A percentile compares a stretch with the other conserved stretches of the same genome.
Conservation (phyloP, 1,284 basidiomycete genomes). For the Macrocystidia cucumis region DNA sequence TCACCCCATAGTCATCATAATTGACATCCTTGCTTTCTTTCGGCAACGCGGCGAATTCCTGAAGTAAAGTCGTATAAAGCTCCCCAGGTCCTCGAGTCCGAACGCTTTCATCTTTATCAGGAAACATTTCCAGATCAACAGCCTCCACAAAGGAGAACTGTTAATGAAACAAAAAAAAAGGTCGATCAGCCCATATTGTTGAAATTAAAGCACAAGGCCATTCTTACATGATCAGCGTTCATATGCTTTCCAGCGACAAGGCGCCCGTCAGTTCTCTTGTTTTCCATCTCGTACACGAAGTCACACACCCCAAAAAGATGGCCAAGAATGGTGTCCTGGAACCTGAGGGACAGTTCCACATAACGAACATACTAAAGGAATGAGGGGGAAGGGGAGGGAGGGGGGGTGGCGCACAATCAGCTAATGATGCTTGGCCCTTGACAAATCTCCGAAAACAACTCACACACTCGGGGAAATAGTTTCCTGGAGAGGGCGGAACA, state of each 20-base stretch:
- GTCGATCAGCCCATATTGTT: constrained; percentile 5
- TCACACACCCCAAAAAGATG: constrained; percentile 77
- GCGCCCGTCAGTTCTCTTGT: too few relatives aligned
- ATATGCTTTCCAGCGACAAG: constrained; percentile 42
- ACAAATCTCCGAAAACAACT: constrained; percentile 25
- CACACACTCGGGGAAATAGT: constrained; percentile 85
- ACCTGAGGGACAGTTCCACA: constrained; percentile 74
- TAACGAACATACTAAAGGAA: constrained; percentile 79
- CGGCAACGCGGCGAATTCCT: constrained; percentile 52
- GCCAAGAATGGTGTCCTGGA: constrained; percentile 87
- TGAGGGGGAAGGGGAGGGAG: too few relatives aligned
- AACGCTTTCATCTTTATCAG: constrained; percentile 16
- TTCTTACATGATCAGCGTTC: constrained; percentile 68
- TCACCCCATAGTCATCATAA: constrained; percentile 62
- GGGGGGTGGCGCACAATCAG: constrained; percentile 8
- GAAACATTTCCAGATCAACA: constrained; percentile 37
- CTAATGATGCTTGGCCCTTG: constrained; percentile 7
- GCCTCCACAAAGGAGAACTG: constrained; percentile 63
- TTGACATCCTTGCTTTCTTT: constrained; percentile 43
- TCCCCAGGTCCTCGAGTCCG: constrained; percentile 20
- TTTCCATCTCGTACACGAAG: too few relatives aligned
- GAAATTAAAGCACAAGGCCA: constrained; percentile 4
- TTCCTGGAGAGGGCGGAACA: constrained; percentile 74
- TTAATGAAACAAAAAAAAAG: constrained; percentile 7
- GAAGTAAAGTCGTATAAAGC: constrained; percentile 43